Evolutionary conservation across 305 asterid genomes (phyloP), one percentile per base, ranked within the genome.

Genomic region (Stenogyne calaminthoides): DNA sequence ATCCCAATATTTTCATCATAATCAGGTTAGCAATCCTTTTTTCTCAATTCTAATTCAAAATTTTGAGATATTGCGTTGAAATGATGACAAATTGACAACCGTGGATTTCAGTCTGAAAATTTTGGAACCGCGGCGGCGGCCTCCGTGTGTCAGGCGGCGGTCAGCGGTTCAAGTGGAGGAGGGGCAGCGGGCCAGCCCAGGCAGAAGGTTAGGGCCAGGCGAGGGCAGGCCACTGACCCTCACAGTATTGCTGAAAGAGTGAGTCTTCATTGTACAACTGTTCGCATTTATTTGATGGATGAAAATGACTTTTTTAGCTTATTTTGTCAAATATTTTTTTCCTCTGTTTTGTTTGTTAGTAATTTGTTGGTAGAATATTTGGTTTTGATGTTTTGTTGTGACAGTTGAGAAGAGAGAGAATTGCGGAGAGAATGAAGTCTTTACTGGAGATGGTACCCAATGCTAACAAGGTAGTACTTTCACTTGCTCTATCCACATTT

Each of bases 141-240:
- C 52, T 67, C 78, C 27, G 60, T 69, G 75, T 85, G 70, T 65
- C 92, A 81, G 52, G 71, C 80, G 9, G 78, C 80, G 34, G 80
- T 82, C 1, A 82, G 90, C 52, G 89, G 87, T 15, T 78, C 88
- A 4, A 79, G 83, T 9, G 88, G 86, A 3, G 89, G 80, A 82
- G 55, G 81, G 88, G 85, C 2, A 88, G 79, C 82, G 42, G 83
- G 82, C 15, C 96, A 87, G 87, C 95, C 97, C 22, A 80, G 85
- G 57, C 97, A 86, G 82, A 84, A 92, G 73, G 91, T 86, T 64
- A 87, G 98, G 80, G 97, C 98, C 10, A 85, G 92, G 46, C 84
- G 98, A 83, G 98, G 98, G 69, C 98, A 92, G 77, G 98, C 98
- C 25, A 92, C 98, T 32, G 98, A 92, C 80, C 98, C 98, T 46